A percentile compares a stretch with the other conserved stretches of the same genome.
These are phyloP conservation scores for Ganoderma lucidum DNA, from an alignment of 1,284 basidiomycete genomes.

Conservation along the genomic window DNA sequence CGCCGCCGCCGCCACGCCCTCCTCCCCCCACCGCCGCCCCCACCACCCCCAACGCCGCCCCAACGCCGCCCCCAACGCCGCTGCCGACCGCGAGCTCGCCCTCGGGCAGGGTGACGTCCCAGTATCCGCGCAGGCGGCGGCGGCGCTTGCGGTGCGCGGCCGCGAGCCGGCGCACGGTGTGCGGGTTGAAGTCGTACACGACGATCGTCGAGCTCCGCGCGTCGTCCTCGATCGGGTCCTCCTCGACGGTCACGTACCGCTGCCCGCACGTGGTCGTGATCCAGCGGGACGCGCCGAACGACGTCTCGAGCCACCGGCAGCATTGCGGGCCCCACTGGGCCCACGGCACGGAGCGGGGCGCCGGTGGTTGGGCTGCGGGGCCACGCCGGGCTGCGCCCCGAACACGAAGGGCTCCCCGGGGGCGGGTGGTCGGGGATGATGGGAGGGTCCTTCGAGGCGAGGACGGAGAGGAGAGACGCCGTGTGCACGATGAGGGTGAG, in stretches of 20 bases:
- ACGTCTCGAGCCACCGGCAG: slow-evolving; percentile 34
- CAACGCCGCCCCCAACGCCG: background rate
- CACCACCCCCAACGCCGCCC: background rate
- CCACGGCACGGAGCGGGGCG: slow-evolving; percentile 26
- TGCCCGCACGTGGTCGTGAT: slow-evolving; percentile 40
- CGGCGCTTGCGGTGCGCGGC: slow-evolving; percentile 26
- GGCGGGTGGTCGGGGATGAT: background rate
- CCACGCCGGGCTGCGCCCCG: background rate
- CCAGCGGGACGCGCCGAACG: slow-evolving; percentile 34
- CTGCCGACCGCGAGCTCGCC: slow-evolving; percentile 16
- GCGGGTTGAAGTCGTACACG: slow-evolving; percentile 38
- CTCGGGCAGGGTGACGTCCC: slow-evolving; percentile 18
- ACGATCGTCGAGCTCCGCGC: slow-evolving; percentile 29
- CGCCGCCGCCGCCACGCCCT: background rate
- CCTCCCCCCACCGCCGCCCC: too few relatives aligned
- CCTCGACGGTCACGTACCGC: slow-evolving; percentile 34
- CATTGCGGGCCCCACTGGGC: slow-evolving; percentile 32
- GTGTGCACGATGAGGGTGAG: slow-evolving; percentile 37
- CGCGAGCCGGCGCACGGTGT: slow-evolving; percentile 30
- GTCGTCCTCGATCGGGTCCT: slow-evolving; percentile 27
- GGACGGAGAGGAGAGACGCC: slow-evolving; percentile 29
- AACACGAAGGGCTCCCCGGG: background rate
- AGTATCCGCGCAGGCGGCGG: slow-evolving; percentile 18
- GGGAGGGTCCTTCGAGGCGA: slow-evolving; percentile 9
- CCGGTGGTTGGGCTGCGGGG: background rate